Base-by-base conservation (phyloP, 331 rosid species). In the Telfairia occidentalis region DNA sequence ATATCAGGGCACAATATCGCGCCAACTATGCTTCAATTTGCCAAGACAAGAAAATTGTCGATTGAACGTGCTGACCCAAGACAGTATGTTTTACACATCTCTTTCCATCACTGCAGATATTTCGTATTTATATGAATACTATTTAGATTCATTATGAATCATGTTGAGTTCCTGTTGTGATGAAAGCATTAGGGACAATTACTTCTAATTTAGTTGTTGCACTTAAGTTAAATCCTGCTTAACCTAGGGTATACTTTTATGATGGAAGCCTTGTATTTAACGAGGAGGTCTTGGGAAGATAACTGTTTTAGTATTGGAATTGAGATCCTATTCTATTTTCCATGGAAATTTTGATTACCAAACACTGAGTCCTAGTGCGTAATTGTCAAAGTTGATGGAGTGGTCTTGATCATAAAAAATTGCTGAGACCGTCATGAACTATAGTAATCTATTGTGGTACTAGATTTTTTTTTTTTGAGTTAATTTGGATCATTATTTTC, bases 31-130 rank as follows among this genome's bases (percentile, higher is more conserved):
- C 79, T 70, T 45, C 85, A 61, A 57, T 83, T 81, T 29, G 86
- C 82, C 26, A 87, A 83, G 80, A 83, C 84, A 34, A 84, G 84
- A 80, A 89, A 81, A 85, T 81, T 84, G 53, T 84, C 89, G 13
- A 32, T 84, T 45, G 89, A 86, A 67, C 84, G 82, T 9, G 71
- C 82, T 40, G 91, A 87, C 64, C 79, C 84, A 29, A 82, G 83
- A 80, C 82, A 78, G 98, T 92, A 87, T 81, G 88, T 66, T 50
- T 28, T 61, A 61, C 38, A 23, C 48, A 15, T 54, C 40, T 30
- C n/a, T 37, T 38, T 53, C 57, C 24, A 7, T 34, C 13, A 52
- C 78, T 46, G 23, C 7, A 3, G 24, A 6, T 24, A 43, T 69
- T 69, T 69, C 26, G 5, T 29, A 16, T 28, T 71, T 16, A 26